These are phyloP conservation scores for Heimioporus punctisporus DNA, from an alignment of 1,284 basidiomycete genomes.

Conservation along the genomic window DNA sequence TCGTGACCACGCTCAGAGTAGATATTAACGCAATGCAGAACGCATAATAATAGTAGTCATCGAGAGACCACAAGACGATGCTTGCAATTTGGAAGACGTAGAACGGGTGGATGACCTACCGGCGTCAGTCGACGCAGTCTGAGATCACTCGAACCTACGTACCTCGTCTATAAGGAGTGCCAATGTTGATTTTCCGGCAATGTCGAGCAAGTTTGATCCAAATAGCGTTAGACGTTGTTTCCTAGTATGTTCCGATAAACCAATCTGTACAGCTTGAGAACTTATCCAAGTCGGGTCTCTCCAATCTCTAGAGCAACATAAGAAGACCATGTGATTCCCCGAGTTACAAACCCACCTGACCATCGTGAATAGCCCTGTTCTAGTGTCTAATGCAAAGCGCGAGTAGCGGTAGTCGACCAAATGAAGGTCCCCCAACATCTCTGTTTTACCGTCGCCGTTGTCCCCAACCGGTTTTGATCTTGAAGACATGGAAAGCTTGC, in stretches of 20 bases:
- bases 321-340: not conserved
- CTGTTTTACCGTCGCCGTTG: slow-evolving; percentile 32
- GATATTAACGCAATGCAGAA: slow-evolving; percentile 98
- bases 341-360: slow-evolving; percentile 53
- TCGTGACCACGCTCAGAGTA: slow-evolving; percentile 83
- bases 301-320: slow-evolving; percentile 75
- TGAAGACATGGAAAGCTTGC: slow-evolving; percentile 27
- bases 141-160: slow-evolving; percentile 7
- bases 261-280: slow-evolving; percentile 61
- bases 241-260: slow-evolving; percentile 56
- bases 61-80: slow-evolving; percentile 92
- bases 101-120: slow-evolving; percentile 84
- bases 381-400: slow-evolving; percentile 87
- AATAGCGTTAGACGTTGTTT: slow-evolving; percentile 79
- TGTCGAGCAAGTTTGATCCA: slow-evolving; percentile 90
- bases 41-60: slow-evolving; percentile 98
- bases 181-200: slow-evolving; percentile 86
- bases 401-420: slow-evolving; percentile 88
- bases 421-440: slow-evolving; percentile 53
- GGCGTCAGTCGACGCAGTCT: slow-evolving; percentile 14
- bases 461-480: slow-evolving; percentile 23
- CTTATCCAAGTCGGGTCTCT: slow-evolving; percentile 83
- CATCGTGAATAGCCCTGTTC: slow-evolving; percentile 83
- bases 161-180: slow-evolving; percentile 92
- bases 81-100: slow-evolving; percentile 99